A percentile compares a stretch with the other conserved stretches of the same genome.
phyloP scores from a whole-genome alignment of 306 rosid species.

The Trifolium repens region DNA sequence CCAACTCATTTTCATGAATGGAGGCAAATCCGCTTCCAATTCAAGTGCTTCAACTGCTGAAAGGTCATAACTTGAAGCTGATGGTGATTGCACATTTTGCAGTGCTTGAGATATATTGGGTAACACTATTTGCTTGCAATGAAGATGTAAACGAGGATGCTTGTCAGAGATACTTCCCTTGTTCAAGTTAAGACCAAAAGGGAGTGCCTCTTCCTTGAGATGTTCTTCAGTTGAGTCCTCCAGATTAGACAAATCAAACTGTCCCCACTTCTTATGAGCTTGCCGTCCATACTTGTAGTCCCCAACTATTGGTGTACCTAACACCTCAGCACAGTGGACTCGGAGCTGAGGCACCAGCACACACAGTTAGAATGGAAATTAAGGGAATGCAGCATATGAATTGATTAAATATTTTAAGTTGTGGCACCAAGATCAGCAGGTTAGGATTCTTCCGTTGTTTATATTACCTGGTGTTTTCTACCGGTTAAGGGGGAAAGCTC shows the following conservation, averaged over 20 bases:
- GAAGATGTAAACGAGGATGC: slow-evolving; percentile 80
- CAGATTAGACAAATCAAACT: slow-evolving; percentile 41
- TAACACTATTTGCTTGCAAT: slow-evolving; percentile 78
- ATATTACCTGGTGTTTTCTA: slow-evolving; percentile 91
- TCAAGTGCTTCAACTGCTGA: slow-evolving; percentile 61
- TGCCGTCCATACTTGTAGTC: slow-evolving; percentile 97
- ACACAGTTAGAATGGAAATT: slow-evolving; percentile 28
- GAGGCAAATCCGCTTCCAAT: slow-evolving; percentile 72
- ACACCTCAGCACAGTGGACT: slow-evolving; percentile 90
- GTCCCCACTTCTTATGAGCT: slow-evolving; percentile 71
- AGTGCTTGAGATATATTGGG: slow-evolving; percentile 71
- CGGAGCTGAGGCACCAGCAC: slow-evolving; percentile 71
- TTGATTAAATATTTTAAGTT: slow-evolving; percentile 10
- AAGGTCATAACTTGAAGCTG: slow-evolving; percentile 57
- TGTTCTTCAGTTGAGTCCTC: slow-evolving; percentile 53
- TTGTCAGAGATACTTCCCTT: slow-evolving; percentile 70
- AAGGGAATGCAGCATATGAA: slow-evolving; percentile 6
- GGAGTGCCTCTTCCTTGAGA: slow-evolving; percentile 53
- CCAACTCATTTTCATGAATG: slow-evolving; percentile 92
- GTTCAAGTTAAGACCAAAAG: slow-evolving; percentile 74
- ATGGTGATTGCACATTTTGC: slow-evolving; percentile 53
- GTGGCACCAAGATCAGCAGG: slow-evolving; percentile 24
- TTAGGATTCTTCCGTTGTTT: slow-evolving; percentile 8
- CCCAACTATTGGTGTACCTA: slow-evolving; percentile 94
- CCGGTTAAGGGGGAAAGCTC: slow-evolving; percentile 91